Evolutionary conservation across 345 rosid genomes (phyloP).

Genomic region (Gossypium mustelinum): DNA sequence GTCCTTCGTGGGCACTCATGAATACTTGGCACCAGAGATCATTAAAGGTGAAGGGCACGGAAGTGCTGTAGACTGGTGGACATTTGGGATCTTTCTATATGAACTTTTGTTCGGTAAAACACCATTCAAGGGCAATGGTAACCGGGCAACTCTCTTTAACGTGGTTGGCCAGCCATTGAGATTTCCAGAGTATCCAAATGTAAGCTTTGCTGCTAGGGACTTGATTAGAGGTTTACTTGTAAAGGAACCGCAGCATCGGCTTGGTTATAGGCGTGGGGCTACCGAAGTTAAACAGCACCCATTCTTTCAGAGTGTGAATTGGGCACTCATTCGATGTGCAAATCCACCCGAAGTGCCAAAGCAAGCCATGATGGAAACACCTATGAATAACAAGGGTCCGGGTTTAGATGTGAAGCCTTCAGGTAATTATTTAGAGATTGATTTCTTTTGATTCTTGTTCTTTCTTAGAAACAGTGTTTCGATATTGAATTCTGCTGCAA

Average conservation of each 20-base stretch:
- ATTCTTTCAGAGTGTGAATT: slow-evolving; percentile 71
- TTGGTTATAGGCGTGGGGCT: slow-evolving; percentile 78
- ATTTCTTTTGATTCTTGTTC: slow-evolving; percentile 53
- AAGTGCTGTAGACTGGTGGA: slow-evolving; percentile 95
- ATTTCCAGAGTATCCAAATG: slow-evolving; percentile 69
- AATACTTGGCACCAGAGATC: slow-evolving; percentile 86
- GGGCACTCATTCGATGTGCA: slow-evolving; percentile 85
- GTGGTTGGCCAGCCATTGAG: slow-evolving; percentile 70
- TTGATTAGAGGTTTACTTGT: slow-evolving; percentile 71
- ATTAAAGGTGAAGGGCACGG: slow-evolving; percentile 90
- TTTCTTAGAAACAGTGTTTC: slow-evolving; percentile 1
- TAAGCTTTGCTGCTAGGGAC: slow-evolving; percentile 74
- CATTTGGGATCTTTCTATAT: slow-evolving; percentile 73
- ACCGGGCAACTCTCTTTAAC: slow-evolving; percentile 62
- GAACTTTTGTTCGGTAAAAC: slow-evolving; percentile 82
- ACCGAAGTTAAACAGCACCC: slow-evolving; percentile 81
- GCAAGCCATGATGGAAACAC: slow-evolving; percentile 29
- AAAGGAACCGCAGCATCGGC: slow-evolving; percentile 78
- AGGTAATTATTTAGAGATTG: slow-evolving; percentile 68
- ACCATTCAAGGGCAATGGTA: slow-evolving; percentile 68
- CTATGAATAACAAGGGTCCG: slow-evolving; percentile 9
- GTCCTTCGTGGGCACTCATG: slow-evolving; percentile 90
- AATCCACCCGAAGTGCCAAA: slow-evolving; percentile 71
- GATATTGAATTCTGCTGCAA: slow-evolving; percentile 14
- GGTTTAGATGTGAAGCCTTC: slow-evolving; percentile 47